A percentile compares a stretch with the other conserved stretches of the same genome.
Conservation (phyloP, 169 alveolate species). For the Blepharisma undulans region DNA sequence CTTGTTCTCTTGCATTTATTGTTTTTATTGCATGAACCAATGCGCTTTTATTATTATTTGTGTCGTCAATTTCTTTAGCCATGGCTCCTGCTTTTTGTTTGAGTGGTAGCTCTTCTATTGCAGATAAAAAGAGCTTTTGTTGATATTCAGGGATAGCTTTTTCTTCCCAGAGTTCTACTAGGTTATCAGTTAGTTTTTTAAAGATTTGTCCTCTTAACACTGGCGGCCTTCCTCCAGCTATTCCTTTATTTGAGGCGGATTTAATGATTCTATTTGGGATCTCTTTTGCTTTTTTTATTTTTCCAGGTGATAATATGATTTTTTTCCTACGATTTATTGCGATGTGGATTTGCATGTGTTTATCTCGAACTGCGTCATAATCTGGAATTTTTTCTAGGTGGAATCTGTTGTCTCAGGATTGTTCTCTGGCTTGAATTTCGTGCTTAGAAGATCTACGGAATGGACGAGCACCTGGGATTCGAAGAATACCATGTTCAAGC, state of each 20-base stretch:
- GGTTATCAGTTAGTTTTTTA: not conserved
- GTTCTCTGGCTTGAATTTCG: constrained; percentile 39
- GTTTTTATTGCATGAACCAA: not conserved
- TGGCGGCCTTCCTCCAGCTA: not conserved
- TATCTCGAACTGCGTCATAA: constrained; percentile 55
- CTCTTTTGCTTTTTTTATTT: not conserved
- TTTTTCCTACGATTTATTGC: not conserved
- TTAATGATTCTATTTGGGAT: not conserved
- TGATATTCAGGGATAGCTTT: not conserved
- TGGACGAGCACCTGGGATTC: constrained; percentile 36
- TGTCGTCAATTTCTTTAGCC: not conserved
- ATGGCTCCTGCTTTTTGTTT: not conserved
- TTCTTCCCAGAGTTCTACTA: not conserved
- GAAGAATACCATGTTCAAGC: not conserved
- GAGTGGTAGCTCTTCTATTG: not conserved
- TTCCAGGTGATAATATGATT: not conserved
- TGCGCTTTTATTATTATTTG: not conserved
- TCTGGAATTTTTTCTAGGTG: constrained; percentile 55
- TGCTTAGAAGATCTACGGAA: not conserved
- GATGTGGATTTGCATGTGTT: not conserved
- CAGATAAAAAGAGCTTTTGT: not conserved
- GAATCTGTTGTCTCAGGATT: constrained; percentile 59
- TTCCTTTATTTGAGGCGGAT: not conserved
- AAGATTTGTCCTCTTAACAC: not conserved
- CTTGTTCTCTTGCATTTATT: not conserved